Percentiles rank a stretch among this genome's conserved stretches.
These are phyloP conservation scores for Aspergillus pseudoviridinutans DNA, from an alignment of 2,329 filamentous ascomycete genomes.

Conservation along the genomic window DNA sequence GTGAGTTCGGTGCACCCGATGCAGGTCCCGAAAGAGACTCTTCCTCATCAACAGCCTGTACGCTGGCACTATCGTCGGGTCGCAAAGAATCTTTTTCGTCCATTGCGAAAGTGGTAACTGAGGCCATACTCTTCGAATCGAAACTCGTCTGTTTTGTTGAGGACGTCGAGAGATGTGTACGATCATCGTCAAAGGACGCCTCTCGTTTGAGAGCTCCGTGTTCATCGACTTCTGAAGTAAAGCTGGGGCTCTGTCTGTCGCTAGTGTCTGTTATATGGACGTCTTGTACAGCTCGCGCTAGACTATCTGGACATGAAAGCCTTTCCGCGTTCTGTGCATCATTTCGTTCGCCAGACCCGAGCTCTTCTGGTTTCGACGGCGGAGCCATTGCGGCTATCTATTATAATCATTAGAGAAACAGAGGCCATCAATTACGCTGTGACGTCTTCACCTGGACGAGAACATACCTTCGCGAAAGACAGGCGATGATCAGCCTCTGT, in stretches of 20 bases:
- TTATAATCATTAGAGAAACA: background rate
- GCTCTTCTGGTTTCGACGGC: conserved; percentile 23
- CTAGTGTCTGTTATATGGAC: conserved; percentile 29
- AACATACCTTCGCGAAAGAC: conserved; percentile 71
- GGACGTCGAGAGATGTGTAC: conserved; percentile 51
- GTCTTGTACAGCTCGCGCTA: conserved; percentile 31
- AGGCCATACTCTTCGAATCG: conserved; percentile 91
- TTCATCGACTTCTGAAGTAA: conserved; percentile 25
- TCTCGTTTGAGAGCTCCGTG: conserved; percentile 33
- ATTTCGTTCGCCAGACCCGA: conserved; percentile 24
- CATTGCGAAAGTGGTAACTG: conserved; percentile 89
- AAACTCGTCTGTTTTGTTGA: conserved; percentile 83
- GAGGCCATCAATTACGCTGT: background rate
- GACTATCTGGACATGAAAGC: conserved; percentile 15
- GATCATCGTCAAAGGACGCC: conserved; percentile 43
- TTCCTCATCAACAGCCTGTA: conserved; percentile 86
- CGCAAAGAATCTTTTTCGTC: conserved; percentile 95
- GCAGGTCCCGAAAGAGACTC: conserved; percentile 74
- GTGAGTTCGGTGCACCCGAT: conserved; percentile 70
- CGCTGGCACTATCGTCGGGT: conserved; percentile 91
- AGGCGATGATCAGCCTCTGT: conserved; percentile 39
- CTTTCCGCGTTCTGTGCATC: conserved; percentile 17
- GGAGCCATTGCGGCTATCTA: conserved; percentile 44
- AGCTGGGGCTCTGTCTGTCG: conserved; percentile 21
- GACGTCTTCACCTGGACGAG: background rate